Percentiles rank a stretch among this genome's conserved stretches.
phyloP scores from a whole-genome alignment of 1,284 basidiomycete genomes.

The Sanguinoderma infundibulare region DNA sequence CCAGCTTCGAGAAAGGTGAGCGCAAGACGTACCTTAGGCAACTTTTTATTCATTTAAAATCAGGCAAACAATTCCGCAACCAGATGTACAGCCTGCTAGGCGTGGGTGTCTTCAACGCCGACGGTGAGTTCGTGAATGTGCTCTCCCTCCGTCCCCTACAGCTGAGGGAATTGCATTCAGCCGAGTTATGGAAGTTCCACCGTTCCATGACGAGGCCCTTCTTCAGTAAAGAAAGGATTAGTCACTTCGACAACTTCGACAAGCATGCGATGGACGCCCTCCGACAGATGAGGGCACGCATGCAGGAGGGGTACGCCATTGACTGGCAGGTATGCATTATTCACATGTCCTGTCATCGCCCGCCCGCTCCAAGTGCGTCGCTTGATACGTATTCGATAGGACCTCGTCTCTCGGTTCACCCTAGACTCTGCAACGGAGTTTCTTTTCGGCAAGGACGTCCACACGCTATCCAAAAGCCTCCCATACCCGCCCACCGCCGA shows the following conservation, averaged over 20 bases:
- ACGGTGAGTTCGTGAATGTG: slow-evolving; percentile 33
- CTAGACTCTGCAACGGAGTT: slow-evolving; percentile 45
- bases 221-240: slow-evolving; percentile 54
- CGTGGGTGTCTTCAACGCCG: slow-evolving; percentile 44
- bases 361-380: too few relatives aligned
- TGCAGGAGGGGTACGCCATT: slow-evolving; percentile 47
- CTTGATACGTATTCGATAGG: slow-evolving; percentile 29
- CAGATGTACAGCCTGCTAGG: slow-evolving; percentile 37
- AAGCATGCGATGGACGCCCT: slow-evolving; percentile 20
- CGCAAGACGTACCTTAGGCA: too few relatives aligned
- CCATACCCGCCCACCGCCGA: slow-evolving; percentile 29
- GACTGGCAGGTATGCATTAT: slow-evolving; percentile 52
- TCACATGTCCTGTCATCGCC: too few relatives aligned
- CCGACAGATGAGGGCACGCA: slow-evolving; percentile 42
- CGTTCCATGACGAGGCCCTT: slow-evolving; percentile 56
- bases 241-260: slow-evolving; percentile 56
- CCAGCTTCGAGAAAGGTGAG: slow-evolving; percentile 36
- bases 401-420: slow-evolving; percentile 42
- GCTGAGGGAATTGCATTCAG: slow-evolving; percentile 6
- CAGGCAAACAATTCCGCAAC: slow-evolving; percentile 22
- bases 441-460: slow-evolving; percentile 42
- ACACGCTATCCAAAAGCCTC: slow-evolving; percentile 36
- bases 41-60: too few relatives aligned
- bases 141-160: background rate
- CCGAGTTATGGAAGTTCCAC: slow-evolving; percentile 47